Evolutionary conservation across 116 monocot species (phyloP).

Genomic region (Papilionanthe hybrid): DNA sequence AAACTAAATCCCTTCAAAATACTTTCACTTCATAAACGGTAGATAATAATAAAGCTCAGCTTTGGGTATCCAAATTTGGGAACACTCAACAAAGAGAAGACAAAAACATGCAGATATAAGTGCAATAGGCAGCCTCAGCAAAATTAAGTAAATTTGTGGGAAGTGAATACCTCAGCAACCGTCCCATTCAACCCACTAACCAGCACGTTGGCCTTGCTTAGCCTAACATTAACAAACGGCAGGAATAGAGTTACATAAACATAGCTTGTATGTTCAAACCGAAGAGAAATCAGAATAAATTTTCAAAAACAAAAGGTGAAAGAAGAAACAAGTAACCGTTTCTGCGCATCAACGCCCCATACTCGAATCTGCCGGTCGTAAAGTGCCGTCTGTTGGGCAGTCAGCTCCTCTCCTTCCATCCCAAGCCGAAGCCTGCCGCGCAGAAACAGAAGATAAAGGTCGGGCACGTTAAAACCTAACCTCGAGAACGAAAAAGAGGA

Average conservation of each 20-base stretch:
- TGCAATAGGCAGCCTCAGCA: not conserved
- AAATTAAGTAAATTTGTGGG: not conserved
- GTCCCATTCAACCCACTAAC: conserved; percentile 74
- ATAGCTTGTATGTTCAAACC: not conserved
- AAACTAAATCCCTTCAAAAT: too few species aligned
- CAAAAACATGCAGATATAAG: not conserved
- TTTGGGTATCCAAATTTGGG: not conserved
- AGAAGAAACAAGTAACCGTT: conserved; percentile 28
- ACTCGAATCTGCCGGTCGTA: conserved; percentile 99
- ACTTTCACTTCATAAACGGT: not conserved
- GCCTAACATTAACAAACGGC: conserved; percentile 9
- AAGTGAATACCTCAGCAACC: conserved; percentile 49
- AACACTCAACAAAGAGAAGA: not conserved
- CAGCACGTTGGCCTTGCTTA: conserved; percentile 58
- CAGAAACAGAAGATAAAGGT: not conserved
- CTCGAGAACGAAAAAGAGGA: not conserved
- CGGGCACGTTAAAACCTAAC: not conserved
- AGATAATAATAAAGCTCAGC: not conserved
- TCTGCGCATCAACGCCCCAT: conserved; percentile 96
- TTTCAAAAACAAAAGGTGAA: not conserved
- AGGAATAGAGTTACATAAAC: not conserved
- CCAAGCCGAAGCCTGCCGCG: conserved; percentile 15
- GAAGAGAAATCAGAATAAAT: not conserved
- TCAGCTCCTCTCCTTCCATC: conserved; percentile 72
- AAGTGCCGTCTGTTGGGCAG: conserved; percentile 89